Base-by-base conservation (phyloP, 371 early-diverging fungal genomes). In the Mucor irregularis region DNA sequence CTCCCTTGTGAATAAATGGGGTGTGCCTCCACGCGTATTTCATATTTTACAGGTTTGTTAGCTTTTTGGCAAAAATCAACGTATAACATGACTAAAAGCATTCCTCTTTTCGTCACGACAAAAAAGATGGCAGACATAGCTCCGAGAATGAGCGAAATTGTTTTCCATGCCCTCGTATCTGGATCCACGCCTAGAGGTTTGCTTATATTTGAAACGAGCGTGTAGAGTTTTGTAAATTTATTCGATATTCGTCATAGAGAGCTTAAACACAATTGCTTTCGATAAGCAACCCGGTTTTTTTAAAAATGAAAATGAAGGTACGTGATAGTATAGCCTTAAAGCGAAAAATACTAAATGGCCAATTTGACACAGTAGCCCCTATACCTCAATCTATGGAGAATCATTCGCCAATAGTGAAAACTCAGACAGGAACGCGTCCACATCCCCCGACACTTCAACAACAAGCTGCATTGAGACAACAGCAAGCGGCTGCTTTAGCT, bases 1-100 rank as follows among this genome's bases (percentile, higher is more conserved):
- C 7, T 70, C 76, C 11, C 58, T 61, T 21, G 61, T 76, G 4
- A 66, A 62, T 22, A 58, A 64, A 39, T 76, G 76, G 76, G 73
- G 73, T 34, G 40, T 76, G 8, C 76, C 76, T 16, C 46, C 56
- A 19, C 53, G 61, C 17, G 57, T 72, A 19, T 60, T 53, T 26
- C 43, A 64, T 45, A 40, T 68, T 9, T 51, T 72, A 16, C 58
- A 68, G 40, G 64, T 39, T 29, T n/a, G n/a, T n/a, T n/a, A n/a
- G n/a, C n/a, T n/a, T n/a, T n/a, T n/a, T n/a, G n/a, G n/a, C n/a
- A n/a, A n/a, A n/a, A n/a, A n/a, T n/a, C n/a, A n/a, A n/a, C n/a
- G n/a, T n/a, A n/a, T n/a, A n/a, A n/a, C n/a, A n/a, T n/a, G n/a
- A n/a, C n/a, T n/a, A n/a, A n/a, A n/a, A n/a, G n/a, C n/a, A n/a